Conservation (phyloP, 2,329 filamentous ascomycete species). For the Phaeosphaeria sp. region DNA sequence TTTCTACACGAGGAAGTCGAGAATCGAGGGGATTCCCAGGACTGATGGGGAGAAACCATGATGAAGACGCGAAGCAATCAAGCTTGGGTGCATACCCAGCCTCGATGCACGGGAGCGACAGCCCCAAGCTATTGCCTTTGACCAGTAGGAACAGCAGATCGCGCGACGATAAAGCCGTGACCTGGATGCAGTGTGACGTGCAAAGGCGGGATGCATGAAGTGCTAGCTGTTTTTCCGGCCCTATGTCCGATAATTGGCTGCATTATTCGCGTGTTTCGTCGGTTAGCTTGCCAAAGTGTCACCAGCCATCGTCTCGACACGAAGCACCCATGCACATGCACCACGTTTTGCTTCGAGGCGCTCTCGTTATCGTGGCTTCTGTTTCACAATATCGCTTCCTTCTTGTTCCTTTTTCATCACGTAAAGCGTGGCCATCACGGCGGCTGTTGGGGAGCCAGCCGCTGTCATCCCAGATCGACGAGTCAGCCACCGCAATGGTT, state of each 20-base stretch:
- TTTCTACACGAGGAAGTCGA: not conserved
- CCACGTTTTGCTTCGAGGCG: constrained; percentile 1
- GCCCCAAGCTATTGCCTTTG: constrained; percentile 18
- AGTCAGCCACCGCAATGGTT: constrained; percentile 1
- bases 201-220: constrained; percentile 15
- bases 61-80: constrained; percentile 2
- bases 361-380: not conserved
- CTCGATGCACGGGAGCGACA: constrained; percentile 12
- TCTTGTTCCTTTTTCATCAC: not conserved
- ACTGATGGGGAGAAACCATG: not conserved
- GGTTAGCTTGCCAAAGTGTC: constrained; percentile 1
- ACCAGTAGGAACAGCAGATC: constrained; percentile 19
- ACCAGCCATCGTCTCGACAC: not conserved
- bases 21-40: not conserved
- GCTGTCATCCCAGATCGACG: not conserved
- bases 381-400: not conserved
- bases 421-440: not conserved
- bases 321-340: constrained; percentile 2
- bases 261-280: constrained; percentile 1
- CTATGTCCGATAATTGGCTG: not conserved
- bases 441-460: not conserved
- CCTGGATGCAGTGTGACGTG: constrained; percentile 1
- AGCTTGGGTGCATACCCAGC: not conserved
- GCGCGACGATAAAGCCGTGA: constrained; percentile 19
- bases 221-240: constrained; percentile 1